phyloP scores from a whole-genome alignment of 1,284 basidiomycete genomes.

The Ceratobasidium theobromae region DNA sequence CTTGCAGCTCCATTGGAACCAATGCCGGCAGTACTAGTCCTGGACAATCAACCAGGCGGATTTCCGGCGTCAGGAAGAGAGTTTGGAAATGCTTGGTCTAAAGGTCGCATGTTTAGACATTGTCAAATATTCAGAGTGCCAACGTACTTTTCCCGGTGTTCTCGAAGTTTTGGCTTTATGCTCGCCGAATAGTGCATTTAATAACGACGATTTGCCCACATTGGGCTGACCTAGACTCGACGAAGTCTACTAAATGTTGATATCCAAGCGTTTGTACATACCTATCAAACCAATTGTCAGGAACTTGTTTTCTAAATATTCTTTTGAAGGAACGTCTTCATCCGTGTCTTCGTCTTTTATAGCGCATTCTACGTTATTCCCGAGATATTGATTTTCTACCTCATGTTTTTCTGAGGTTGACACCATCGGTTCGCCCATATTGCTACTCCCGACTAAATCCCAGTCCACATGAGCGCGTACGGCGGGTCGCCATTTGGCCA shows the following conservation, averaged over 20 bases:
- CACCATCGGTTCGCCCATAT: neutral
- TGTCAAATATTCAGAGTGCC: neutral
- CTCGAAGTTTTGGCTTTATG: slow-evolving; percentile 81
- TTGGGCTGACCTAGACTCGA: slow-evolving; percentile 76
- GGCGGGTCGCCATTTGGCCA: slow-evolving; percentile 65
- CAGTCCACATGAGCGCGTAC: slow-evolving; percentile 71
- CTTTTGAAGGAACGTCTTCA: slow-evolving; percentile 37
- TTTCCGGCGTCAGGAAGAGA: slow-evolving; percentile 77
- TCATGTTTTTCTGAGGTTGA: slow-evolving; percentile 33
- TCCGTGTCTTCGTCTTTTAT: slow-evolving; percentile 40
- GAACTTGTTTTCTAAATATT: slow-evolving; percentile 46
- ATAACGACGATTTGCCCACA: slow-evolving; percentile 87
- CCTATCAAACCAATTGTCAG: slow-evolving; percentile 85
- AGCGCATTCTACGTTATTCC: too few species aligned
- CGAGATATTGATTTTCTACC: too few species aligned
- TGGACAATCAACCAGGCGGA: slow-evolving; percentile 83
- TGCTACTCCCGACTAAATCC: slow-evolving; percentile 55
- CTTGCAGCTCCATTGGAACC: slow-evolving; percentile 79
- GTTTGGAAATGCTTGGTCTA: slow-evolving; percentile 95
- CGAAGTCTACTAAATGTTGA: neutral
- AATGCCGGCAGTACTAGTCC: slow-evolving; percentile 81
- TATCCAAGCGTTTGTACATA: slow-evolving; percentile 39
- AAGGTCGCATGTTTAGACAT: slow-evolving; percentile 15
- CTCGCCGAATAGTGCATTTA: slow-evolving; percentile 88
- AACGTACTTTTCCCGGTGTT: slow-evolving; percentile 81